These are phyloP conservation scores for Endocladia muricata DNA, from an alignment of 31 red algal species.

Conservation along the genomic window DNA sequence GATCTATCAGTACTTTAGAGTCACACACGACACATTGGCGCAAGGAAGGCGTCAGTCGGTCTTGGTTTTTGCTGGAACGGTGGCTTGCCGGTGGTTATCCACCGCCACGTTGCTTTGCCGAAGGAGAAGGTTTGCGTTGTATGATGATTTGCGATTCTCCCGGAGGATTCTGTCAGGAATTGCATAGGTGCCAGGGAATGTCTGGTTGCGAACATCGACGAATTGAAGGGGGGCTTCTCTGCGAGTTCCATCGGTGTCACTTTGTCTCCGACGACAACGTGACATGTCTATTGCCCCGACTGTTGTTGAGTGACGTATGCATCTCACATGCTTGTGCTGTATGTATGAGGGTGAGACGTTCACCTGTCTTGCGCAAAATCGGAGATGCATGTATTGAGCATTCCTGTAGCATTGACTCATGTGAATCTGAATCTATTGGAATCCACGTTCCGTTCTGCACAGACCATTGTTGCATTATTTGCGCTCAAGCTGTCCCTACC, in stretches of 20 bases:
- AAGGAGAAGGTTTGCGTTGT: not conserved
- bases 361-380: not conserved
- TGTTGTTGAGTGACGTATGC: not conserved
- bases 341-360: not conserved
- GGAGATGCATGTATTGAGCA: not conserved
- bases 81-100: slow-evolving; percentile 23
- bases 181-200: not conserved
- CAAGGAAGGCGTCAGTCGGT: not conserved
- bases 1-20: no score
- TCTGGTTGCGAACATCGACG: not conserved
- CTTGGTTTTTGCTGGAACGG: slow-evolving; percentile 17
- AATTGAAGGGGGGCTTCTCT: not conserved
- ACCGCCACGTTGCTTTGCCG: slow-evolving; percentile 18
- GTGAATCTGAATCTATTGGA: not conserved
- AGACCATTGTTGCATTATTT: not conserved
- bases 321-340: not conserved
- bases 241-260: not conserved
- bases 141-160: not conserved
- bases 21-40: slow-evolving; percentile 39
- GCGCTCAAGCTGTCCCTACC: no score
- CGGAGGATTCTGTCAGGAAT: slow-evolving; percentile 14
- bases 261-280: not conserved
- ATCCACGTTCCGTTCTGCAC: not conserved
- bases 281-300: not conserved
- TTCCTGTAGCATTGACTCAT: slow-evolving; percentile 1